phyloP scores from a whole-genome alignment of 2,329 filamentous ascomycete species.

The Pseudogymnoascus verrucosus region DNA sequence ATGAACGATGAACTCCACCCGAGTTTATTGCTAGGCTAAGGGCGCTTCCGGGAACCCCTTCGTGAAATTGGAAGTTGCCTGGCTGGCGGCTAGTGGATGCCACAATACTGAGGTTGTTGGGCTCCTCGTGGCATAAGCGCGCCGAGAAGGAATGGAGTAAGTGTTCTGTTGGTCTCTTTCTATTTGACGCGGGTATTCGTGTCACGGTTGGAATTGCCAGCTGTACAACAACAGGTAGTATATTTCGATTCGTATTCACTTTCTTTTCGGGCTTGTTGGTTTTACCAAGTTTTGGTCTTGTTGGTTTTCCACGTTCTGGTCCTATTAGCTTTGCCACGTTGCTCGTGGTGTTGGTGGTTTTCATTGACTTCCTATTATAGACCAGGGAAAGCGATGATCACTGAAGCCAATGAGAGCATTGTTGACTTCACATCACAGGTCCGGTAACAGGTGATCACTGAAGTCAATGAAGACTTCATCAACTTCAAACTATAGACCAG shows the following conservation, averaged over 20 bases:
- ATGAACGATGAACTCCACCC: background rate
- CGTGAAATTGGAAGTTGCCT: background rate
- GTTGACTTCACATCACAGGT: background rate
- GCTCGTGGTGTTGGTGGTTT: background rate
- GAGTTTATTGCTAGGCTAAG: background rate
- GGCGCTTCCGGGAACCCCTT: background rate
- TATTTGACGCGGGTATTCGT: background rate
- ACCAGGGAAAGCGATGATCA: background rate
- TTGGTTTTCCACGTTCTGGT: background rate
- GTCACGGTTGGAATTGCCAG: background rate
- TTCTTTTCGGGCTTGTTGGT: background rate
- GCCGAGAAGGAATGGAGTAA: background rate
- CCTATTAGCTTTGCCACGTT: background rate
- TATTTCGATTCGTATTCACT: background rate
- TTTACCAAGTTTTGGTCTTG: background rate
- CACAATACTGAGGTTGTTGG: background rate
- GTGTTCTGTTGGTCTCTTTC: background rate
- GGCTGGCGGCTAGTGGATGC: background rate
- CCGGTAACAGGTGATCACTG: background rate
- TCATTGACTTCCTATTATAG: background rate
- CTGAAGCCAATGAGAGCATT: background rate
- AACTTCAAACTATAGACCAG: background rate
- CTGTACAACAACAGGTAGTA: background rate
- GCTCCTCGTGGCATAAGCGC: background rate
- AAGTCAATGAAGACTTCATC: background rate